Evolutionary conservation across 1,139 yeast genomes (phyloP).

Genomic region (Barnettozyma hawaiiensis): DNA sequence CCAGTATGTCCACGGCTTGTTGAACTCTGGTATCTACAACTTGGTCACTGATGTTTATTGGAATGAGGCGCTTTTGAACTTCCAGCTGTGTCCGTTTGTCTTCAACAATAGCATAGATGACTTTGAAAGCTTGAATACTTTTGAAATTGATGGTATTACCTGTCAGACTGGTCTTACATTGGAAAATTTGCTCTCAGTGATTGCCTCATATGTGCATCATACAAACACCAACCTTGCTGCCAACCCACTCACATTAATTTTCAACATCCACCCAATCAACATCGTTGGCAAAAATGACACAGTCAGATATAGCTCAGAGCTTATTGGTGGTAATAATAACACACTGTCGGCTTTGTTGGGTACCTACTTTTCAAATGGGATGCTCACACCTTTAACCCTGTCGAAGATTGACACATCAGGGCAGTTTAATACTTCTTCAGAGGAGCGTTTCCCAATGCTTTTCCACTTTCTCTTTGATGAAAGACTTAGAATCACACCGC

Average conservation of each 20-base stretch:
- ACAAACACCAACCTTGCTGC: constrained; percentile 57
- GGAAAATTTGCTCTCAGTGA: constrained; percentile 31
- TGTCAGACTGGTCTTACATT: constrained; percentile 46
- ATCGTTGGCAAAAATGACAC: constrained; percentile 8
- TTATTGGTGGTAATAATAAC: constrained; percentile 13
- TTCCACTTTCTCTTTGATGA: constrained; percentile 38
- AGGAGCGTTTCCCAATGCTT: constrained; percentile 38
- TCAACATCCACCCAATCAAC: constrained; percentile 32
- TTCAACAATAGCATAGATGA: constrained; percentile 8
- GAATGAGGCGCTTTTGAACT: constrained; percentile 43
- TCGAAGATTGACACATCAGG: background rate
- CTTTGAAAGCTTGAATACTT: constrained; percentile 1
- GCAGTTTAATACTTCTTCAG: background rate
- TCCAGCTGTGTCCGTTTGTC: constrained; percentile 68
- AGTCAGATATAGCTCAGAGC: background rate
- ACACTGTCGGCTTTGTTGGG: constrained; percentile 19
- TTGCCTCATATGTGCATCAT: constrained; percentile 36
- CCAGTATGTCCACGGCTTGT: constrained; percentile 32
- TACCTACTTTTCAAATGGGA: constrained; percentile 17
- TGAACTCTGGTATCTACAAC: constrained; percentile 48
- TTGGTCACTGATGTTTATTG: constrained; percentile 62
- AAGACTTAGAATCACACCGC: constrained; percentile 36
- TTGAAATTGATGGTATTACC: constrained; percentile 5
- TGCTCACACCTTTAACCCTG: constrained; percentile 33
- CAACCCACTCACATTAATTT: constrained; percentile 46